These are phyloP conservation scores for Cucumis hystrix DNA, from an alignment of 306 rosid genomes.

Conservation along the genomic window DNA sequence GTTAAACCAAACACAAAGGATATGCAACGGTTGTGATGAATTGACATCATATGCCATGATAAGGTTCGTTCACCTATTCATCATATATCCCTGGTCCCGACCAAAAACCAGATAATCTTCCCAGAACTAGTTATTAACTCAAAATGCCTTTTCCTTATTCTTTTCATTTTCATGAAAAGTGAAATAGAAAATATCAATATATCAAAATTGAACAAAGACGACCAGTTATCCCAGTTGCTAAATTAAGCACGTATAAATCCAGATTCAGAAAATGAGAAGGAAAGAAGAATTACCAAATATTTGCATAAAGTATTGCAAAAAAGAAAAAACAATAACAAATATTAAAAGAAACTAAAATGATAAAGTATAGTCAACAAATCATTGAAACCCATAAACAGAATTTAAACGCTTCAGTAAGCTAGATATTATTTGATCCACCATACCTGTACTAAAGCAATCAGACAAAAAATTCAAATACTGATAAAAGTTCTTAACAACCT, in stretches of 20 bases:
- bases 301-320: background rate
- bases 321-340: background rate
- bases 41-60: background rate
- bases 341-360: background rate
- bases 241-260: background rate
- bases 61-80: background rate
- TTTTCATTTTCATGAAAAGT: background rate
- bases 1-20: background rate
- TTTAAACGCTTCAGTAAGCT: background rate
- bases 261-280: background rate
- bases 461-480: background rate
- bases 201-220: background rate
- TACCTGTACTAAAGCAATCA: background rate
- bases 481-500: background rate
- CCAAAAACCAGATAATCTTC: background rate
- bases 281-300: background rate
- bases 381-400: background rate
- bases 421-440: background rate
- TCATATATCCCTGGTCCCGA: background rate
- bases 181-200: background rate
- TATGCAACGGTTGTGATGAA: background rate
- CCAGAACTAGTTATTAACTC: background rate
- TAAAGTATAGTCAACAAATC: background rate
- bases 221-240: background rate
- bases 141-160: background rate